Conservation (phyloP, 225 moss, liverwort and hornwort species). For the Marchantia polymorpha region DNA sequence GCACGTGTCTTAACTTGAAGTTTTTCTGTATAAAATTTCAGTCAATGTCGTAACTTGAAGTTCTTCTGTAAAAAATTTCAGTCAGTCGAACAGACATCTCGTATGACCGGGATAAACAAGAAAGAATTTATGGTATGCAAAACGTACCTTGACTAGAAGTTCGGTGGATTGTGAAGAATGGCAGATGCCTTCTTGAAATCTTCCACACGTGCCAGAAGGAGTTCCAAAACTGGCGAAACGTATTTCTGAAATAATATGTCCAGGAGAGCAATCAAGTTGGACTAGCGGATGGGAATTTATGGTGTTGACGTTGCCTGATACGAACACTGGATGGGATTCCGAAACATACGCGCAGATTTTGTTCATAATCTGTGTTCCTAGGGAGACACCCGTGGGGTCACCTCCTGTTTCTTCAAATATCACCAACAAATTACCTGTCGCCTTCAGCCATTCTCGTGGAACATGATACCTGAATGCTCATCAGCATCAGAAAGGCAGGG, state of each 20-base stretch:
- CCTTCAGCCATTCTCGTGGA: slow-evolving; percentile 72
- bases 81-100: background rate
- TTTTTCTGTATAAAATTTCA: background rate
- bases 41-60: no score
- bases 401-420: slow-evolving; percentile 83
- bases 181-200: slow-evolving; percentile 56
- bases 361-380: slow-evolving; percentile 41
- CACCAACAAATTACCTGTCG: slow-evolving; percentile 70
- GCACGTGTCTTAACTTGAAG: no score
- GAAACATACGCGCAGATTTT: slow-evolving; percentile 57
- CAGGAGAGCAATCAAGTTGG: slow-evolving; percentile 62
- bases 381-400: slow-evolving; percentile 52
- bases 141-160: slow-evolving; percentile 31
- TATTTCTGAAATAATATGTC: slow-evolving; percentile 54
- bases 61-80: background rate
- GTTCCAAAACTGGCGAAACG: slow-evolving; percentile 75
- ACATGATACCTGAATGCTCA: slow-evolving; percentile 65
- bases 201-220: slow-evolving; percentile 54
- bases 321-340: slow-evolving; percentile 46
- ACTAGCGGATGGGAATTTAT: slow-evolving; percentile 9
- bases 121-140: no score
- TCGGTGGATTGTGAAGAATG: slow-evolving; percentile 49
- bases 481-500: background rate
- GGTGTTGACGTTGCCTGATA: background rate
- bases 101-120: no score